A percentile compares a stretch with the other conserved stretches of the same genome.
These are phyloP conservation scores for Leccinum uliginosum DNA, from an alignment of 768 basidiomycete genomes.

Conservation along the genomic window DNA sequence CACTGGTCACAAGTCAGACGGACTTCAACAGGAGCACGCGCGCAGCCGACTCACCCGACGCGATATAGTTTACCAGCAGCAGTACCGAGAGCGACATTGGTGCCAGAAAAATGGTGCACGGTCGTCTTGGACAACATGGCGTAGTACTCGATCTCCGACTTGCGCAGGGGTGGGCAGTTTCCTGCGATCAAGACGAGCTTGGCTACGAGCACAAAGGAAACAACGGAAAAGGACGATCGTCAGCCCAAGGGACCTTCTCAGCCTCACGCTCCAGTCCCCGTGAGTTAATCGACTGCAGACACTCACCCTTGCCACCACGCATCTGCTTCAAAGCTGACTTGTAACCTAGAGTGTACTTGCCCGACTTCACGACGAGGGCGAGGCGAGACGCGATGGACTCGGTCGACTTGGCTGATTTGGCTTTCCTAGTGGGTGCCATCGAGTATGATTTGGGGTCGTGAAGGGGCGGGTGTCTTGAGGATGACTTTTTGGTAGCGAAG, in stretches of 20 bases:
- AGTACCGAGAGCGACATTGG: slow-evolving; percentile 97
- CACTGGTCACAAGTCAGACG: slow-evolving; percentile 44
- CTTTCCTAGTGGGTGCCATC: slow-evolving; percentile 96
- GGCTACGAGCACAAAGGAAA: slow-evolving; percentile 47
- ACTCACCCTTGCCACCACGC: slow-evolving; percentile 95
- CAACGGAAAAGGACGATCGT: slow-evolving; percentile 32
- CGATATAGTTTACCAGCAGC: slow-evolving; percentile 99
- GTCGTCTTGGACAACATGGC: slow-evolving; percentile 99
- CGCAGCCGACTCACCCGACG: slow-evolving; percentile 64
- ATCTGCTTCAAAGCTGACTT: slow-evolving; percentile 98
- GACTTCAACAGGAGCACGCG: background rate
- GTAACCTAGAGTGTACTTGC: slow-evolving; percentile 96
- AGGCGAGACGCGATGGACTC: slow-evolving; percentile 92
- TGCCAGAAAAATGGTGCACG: slow-evolving; percentile 96
- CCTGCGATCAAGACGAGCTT: slow-evolving; percentile 98
- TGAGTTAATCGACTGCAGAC: slow-evolving; percentile 40
- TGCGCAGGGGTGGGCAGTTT: slow-evolving; percentile 98
- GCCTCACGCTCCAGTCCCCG: slow-evolving; percentile 97
- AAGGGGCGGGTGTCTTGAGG: slow-evolving; percentile 12
- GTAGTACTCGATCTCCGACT: slow-evolving; percentile 99
- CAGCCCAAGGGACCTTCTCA: slow-evolving; percentile 97
- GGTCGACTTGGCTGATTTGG: slow-evolving; percentile 87
- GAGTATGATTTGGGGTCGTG: slow-evolving; percentile 22
- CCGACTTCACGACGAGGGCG: slow-evolving; percentile 97
- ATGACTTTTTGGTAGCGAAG: slow-evolving; percentile 5